A percentile compares a stretch with the other conserved stretches of the same genome.
Evolutionary conservation across 1,284 basidiomycete genomes (phyloP).

Genomic region (Melampsora americana): DNA sequence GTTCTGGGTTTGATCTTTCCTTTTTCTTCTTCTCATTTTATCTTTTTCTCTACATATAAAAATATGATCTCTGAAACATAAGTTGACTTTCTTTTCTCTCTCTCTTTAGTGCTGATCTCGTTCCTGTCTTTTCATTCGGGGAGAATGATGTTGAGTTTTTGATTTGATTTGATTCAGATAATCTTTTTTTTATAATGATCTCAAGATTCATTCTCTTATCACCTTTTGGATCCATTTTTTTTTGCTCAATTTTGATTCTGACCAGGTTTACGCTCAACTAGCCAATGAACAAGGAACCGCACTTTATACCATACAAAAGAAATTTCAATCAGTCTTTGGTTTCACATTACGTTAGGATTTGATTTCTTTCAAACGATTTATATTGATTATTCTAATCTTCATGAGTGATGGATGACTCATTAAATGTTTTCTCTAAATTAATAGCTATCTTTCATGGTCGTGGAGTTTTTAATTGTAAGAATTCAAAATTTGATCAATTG

Average conservation of each 20-base stretch:
- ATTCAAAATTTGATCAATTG: neutral
- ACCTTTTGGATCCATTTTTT: neutral
- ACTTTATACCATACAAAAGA: constrained; percentile 79
- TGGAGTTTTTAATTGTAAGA: constrained; percentile 42
- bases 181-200: neutral
- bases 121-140: constrained; percentile 93
- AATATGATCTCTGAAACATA: no score
- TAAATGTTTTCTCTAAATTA: neutral
- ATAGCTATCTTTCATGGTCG: constrained; percentile 44
- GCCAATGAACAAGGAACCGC: constrained; percentile 84
- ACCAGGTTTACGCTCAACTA: constrained; percentile 38
- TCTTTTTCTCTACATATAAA: constrained; percentile 24
- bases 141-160: constrained; percentile 82
- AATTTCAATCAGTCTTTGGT: constrained; percentile 84
- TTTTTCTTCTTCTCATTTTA: neutral
- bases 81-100: neutral
- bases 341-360: constrained; percentile 96
- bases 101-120: constrained; percentile 67
- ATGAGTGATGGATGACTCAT: neutral
- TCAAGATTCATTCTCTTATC: neutral
- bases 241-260: neutral
- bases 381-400: neutral
- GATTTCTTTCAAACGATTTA: no score
- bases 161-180: neutral
- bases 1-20: constrained; percentile 48